Percentiles rank a stretch among this genome's conserved stretches.
Conservation (phyloP, 2,329 filamentous ascomycete genomes). For the Ceratocystis lukuohia region DNA sequence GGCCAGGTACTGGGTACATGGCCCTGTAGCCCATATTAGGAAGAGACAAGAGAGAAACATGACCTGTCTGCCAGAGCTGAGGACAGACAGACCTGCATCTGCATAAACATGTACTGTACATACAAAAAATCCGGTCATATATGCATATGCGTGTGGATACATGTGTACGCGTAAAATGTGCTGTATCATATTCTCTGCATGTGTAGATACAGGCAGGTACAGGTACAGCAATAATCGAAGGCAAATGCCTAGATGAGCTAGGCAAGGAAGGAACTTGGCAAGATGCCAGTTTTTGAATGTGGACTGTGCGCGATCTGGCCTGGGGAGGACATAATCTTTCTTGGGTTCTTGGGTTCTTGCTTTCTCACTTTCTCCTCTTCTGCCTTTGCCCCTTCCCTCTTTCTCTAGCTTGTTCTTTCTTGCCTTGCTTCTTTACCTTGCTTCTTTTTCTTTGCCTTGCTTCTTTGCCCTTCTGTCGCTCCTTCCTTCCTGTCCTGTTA, state of each 20-base stretch:
- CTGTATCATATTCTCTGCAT: neutral
- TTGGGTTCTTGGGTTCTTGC: neutral
- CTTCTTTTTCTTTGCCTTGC: neutral
- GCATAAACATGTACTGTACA: too few relatives aligned
- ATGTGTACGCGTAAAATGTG: neutral
- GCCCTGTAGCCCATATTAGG: too few relatives aligned
- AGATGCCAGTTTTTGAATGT: slow-evolving; percentile 10
- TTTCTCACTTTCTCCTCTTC: neutral
- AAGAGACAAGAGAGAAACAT: neutral
- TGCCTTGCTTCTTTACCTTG: neutral
- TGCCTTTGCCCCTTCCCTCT: neutral
- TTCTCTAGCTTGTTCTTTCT: neutral
- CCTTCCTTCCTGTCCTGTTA: neutral
- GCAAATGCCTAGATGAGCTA: too few relatives aligned
- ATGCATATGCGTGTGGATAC: neutral
- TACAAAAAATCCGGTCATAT: neutral
- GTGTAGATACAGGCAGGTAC: neutral
- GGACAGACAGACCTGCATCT: too few relatives aligned
- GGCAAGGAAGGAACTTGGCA: neutral
- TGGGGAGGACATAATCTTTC: neutral
- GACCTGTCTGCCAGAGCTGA: neutral
- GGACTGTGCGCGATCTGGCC: slow-evolving; percentile 11
- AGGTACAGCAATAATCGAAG: too few relatives aligned
- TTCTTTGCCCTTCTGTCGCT: neutral
- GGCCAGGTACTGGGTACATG: neutral